Percentiles rank a stretch among this genome's conserved stretches.
phyloP scores from a whole-genome alignment of 1,284 basidiomycete species.

The Erythrobasidium hasegawianum region DNA sequence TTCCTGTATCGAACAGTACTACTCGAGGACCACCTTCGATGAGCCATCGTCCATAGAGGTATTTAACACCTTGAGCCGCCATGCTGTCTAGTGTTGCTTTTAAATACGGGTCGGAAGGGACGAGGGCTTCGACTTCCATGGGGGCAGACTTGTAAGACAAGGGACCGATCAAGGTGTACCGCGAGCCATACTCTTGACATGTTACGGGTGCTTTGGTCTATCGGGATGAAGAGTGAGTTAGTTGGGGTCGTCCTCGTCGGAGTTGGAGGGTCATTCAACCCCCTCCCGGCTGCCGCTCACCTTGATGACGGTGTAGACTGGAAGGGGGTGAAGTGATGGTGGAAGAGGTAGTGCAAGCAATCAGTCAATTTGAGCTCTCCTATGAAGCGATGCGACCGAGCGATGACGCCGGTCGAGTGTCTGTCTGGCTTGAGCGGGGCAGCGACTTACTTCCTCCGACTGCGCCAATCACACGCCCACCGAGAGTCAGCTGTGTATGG shows the following conservation, averaged over 20 bases:
- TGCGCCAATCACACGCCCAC: background rate
- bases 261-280: background rate
- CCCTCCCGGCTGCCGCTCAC: no score
- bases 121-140: conserved; percentile 94
- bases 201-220: conserved; percentile 93
- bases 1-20: conserved; percentile 90
- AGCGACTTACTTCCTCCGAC: conserved; percentile 34
- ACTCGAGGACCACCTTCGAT: conserved; percentile 93
- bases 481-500: background rate
- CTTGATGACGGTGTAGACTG: conserved; percentile 36
- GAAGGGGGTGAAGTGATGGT: conserved; percentile 2
- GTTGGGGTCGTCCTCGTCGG: background rate
- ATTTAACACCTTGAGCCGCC: conserved; percentile 84
- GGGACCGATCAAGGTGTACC: conserved; percentile 88
- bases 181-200: conserved; percentile 71
- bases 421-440: background rate
- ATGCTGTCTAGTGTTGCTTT: conserved; percentile 68
- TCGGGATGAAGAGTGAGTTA: background rate
- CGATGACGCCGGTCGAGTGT: background rate
- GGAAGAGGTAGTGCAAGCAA: background rate
- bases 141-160: conserved; percentile 96
- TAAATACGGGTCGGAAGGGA: conserved; percentile 61
- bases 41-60: conserved; percentile 93
- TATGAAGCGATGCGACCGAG: background rate
- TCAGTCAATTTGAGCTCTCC: background rate